Conservation (phyloP, 371 early-diverging fungal genomes). For the Umbelopsis sp. region DNA sequence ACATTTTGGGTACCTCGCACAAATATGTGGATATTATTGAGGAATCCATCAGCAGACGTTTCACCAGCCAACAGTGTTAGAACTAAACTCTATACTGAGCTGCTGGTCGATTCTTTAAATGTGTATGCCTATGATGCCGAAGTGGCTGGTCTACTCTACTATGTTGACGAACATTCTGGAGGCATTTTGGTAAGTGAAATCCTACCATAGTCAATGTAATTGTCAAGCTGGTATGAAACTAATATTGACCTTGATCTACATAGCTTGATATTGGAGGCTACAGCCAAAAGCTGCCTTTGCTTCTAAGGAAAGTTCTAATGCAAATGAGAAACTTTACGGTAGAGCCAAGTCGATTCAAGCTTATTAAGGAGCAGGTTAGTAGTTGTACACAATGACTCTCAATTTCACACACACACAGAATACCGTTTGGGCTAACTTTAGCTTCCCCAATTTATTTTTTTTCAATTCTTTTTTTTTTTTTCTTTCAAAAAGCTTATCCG, state of each 20-base stretch:
- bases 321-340: conserved; percentile 69
- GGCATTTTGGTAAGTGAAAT: conserved; percentile 54
- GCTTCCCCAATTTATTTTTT: neutral
- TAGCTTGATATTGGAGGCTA: conserved; percentile 76
- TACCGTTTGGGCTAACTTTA: neutral
- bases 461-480: neutral
- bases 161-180: conserved; percentile 60
- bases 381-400: too few species aligned
- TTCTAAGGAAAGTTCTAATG: conserved; percentile 73
- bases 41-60: conserved; percentile 59
- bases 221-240: too few species aligned
- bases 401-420: too few species aligned
- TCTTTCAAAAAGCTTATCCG: conserved; percentile 49
- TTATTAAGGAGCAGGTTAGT: conserved; percentile 69
- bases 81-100: conserved; percentile 64
- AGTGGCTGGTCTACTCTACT: conserved; percentile 79
- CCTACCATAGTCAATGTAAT: neutral
- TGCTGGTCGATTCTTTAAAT: conserved; percentile 78
- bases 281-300: conserved; percentile 79
- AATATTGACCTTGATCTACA: neutral
- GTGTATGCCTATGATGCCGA: conserved; percentile 88
- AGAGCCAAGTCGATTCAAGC: conserved; percentile 70
- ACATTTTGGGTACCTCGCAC: conserved; percentile 84
- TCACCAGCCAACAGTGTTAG: conserved; percentile 55
- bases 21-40: conserved; percentile 51